phyloP scores from a whole-genome alignment of 129 eudicot genomes.

The Pittosporum tobira region DNA sequence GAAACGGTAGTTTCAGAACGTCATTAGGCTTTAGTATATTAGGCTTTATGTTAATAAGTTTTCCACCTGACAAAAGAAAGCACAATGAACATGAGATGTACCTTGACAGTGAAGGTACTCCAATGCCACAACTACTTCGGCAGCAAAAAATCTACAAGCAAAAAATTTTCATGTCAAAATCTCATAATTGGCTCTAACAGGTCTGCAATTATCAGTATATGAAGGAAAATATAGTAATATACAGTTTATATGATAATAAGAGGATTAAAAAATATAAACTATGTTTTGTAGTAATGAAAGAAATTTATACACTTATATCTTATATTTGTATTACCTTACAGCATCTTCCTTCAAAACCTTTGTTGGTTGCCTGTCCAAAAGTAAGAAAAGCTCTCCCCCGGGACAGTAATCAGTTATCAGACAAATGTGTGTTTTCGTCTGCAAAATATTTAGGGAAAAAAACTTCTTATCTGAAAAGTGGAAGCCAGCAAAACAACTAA shows the following conservation, averaged over 20 bases:
- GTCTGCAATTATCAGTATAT: neutral
- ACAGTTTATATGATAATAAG: neutral
- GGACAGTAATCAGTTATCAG: constrained; percentile 95
- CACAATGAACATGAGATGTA: constrained; percentile 9
- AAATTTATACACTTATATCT: neutral
- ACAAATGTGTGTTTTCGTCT: constrained; percentile 91
- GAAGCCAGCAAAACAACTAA: too few species aligned
- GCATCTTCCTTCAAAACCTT: constrained; percentile 95
- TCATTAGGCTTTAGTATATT: too few species aligned
- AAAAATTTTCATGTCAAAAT: constrained; percentile 3
- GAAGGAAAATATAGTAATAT: neutral
- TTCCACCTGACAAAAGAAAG: neutral
- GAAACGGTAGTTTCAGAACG: too few species aligned
- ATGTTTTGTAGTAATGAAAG: neutral
- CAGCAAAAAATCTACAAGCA: constrained; percentile 71
- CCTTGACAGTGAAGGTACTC: constrained; percentile 99
- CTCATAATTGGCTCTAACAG: neutral
- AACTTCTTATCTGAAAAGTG: too few species aligned
- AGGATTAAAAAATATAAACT: neutral
- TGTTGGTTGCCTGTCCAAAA: constrained; percentile 76
- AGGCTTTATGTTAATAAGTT: neutral
- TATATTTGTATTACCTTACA: constrained; percentile 46
- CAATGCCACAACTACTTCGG: constrained; percentile 87
- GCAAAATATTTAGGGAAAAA: constrained; percentile 12
- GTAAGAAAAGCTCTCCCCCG: constrained; percentile 93